A percentile compares a stretch with the other conserved stretches of the same genome.
phyloP scores from a whole-genome alignment of 2,329 filamentous ascomycete species.

The Mycosphaerelloides madeirae region DNA sequence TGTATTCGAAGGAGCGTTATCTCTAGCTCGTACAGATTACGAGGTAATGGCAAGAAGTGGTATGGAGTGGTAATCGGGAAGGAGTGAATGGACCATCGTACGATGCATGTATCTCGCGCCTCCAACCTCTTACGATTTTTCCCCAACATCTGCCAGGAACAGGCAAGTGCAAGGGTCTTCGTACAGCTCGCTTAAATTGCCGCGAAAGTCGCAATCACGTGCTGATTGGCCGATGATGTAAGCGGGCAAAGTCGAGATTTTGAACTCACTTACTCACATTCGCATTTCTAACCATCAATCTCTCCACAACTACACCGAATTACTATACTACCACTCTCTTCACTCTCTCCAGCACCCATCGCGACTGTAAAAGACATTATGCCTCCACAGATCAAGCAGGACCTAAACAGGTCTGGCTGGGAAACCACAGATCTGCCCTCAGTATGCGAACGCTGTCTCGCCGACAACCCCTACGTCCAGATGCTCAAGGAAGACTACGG shows the following conservation, averaged over 20 bases:
- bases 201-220: neutral
- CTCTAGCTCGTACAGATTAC: too few relatives aligned
- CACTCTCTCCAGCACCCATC: too few relatives aligned
- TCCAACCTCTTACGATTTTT: slow-evolving; percentile 4
- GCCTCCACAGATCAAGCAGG: slow-evolving; percentile 91
- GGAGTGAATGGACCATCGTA: neutral
- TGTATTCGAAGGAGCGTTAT: neutral
- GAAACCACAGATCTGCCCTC: slow-evolving; percentile 88
- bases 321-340: too few relatives aligned
- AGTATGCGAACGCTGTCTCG: slow-evolving; percentile 86
- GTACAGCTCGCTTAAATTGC: too few relatives aligned
- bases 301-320: too few relatives aligned
- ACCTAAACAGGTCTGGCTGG: slow-evolving; percentile 92
- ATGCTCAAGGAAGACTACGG: slow-evolving; percentile 98
- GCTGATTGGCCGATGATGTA: too few relatives aligned
- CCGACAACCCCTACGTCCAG: slow-evolving; percentile 95
- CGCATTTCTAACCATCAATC: too few relatives aligned
- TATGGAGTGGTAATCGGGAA: too few relatives aligned
- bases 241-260: neutral
- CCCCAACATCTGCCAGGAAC: slow-evolving; percentile 2
- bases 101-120: neutral
- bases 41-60: too few relatives aligned
- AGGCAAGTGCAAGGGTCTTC: neutral
- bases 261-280: too few relatives aligned
- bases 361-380: slow-evolving; percentile 42